These are phyloP conservation scores for Epichloe sylvatica DNA, from an alignment of 2,329 filamentous ascomycete species.

Conservation along the genomic window DNA sequence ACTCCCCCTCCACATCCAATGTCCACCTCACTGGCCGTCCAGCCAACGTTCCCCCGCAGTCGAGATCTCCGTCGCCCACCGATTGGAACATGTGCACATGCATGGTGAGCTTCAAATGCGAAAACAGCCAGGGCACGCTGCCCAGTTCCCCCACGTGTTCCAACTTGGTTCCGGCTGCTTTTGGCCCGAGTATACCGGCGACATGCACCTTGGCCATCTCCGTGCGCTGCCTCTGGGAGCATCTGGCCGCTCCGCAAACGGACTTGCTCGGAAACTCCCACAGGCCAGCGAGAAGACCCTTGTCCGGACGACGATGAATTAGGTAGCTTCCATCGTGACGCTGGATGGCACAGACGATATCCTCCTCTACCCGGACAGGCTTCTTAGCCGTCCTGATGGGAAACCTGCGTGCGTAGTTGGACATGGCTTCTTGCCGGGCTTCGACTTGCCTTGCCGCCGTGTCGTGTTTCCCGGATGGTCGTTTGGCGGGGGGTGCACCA, in stretches of 20 bases:
- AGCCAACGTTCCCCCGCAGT: neutral
- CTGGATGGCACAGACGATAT: slow-evolving; percentile 38
- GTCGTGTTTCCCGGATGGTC: neutral
- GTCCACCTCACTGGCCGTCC: slow-evolving; percentile 16
- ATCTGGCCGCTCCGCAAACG: slow-evolving; percentile 13
- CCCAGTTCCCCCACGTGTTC: slow-evolving; percentile 30
- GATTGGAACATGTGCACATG: slow-evolving; percentile 38
- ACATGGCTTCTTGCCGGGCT: slow-evolving; percentile 22
- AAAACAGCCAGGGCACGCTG: slow-evolving; percentile 42
- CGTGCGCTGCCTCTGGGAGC: slow-evolving; percentile 19
- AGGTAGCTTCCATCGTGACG: slow-evolving; percentile 31
- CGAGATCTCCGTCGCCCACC: slow-evolving; percentile 6
- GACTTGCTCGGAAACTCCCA: slow-evolving; percentile 42
- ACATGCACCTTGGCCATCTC: slow-evolving; percentile 24
- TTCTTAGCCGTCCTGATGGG: slow-evolving; percentile 39
- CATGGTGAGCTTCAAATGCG: slow-evolving; percentile 43
- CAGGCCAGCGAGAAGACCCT: slow-evolving; percentile 39
- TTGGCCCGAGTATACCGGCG: neutral
- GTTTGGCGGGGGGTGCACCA: slow-evolving; percentile 2
- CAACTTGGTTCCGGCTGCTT: slow-evolving; percentile 6
- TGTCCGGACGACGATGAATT: slow-evolving; percentile 36
- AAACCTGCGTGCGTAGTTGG: slow-evolving; percentile 35
- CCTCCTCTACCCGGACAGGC: slow-evolving; percentile 36
- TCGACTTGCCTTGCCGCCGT: slow-evolving; percentile 5
- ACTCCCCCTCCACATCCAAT: slow-evolving; percentile 30